phyloP scores from a whole-genome alignment of 2,329 filamentous ascomycete species.

The Cordyceps cateniannulata region DNA sequence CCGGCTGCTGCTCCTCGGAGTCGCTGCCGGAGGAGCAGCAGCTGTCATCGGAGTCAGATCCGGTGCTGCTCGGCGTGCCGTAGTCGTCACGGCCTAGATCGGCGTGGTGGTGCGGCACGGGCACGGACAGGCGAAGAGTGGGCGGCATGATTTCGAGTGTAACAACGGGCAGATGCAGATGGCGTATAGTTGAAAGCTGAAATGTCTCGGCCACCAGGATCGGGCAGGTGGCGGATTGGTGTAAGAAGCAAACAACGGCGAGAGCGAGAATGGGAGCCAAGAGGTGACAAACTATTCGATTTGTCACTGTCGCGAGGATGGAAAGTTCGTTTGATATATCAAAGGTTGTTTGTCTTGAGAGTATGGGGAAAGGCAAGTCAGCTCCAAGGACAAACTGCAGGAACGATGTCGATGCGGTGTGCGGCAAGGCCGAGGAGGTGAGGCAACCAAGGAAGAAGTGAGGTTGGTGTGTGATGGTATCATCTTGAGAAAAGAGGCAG shows the following conservation, averaged over 20 bases:
- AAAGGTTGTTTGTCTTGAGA: neutral
- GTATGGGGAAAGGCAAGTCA: neutral
- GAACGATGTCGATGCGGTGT: neutral
- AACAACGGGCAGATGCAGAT: neutral
- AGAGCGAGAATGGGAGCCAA: conserved; percentile 1
- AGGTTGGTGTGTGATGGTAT: neutral
- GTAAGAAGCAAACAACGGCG: neutral
- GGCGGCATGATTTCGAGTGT: conserved; percentile 8
- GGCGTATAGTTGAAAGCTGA: neutral
- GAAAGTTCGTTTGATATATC: neutral
- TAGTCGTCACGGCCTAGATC: neutral
- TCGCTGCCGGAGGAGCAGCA: conserved; percentile 19
- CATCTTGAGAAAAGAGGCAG: neutral
- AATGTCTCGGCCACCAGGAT: neutral
- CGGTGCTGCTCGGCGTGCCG: conserved; percentile 16
- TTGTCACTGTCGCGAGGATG: neutral
- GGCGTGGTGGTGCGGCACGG: neutral
- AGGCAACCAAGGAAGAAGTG: neutral
- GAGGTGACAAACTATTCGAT: neutral
- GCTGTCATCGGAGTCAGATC: conserved; percentile 22
- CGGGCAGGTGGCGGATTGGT: neutral
- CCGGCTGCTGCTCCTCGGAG: conserved; percentile 19
- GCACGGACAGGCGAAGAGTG: neutral
- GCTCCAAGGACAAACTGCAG: neutral
- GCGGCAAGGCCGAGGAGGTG: neutral